phyloP scores from a whole-genome alignment of 352 stramenopile species.

The Pythium angustatum region DNA sequence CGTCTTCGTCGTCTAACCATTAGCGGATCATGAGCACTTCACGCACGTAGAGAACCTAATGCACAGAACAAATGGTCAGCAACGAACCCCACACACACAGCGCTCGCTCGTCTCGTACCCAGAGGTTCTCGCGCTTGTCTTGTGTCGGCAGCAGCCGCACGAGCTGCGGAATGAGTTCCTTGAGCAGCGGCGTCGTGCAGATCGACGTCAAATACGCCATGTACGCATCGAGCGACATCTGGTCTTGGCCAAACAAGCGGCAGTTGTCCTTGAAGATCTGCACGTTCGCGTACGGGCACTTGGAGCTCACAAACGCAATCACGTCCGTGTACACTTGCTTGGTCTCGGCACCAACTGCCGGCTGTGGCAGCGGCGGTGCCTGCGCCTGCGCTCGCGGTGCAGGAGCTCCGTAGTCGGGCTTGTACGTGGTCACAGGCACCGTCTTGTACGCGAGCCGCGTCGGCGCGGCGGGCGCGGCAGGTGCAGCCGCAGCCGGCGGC shows the following conservation, averaged over 20 bases:
- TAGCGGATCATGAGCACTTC: conserved; percentile 50
- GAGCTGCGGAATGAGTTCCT: conserved; percentile 79
- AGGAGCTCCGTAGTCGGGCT: conserved; percentile 21
- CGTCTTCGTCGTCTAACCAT: background rate
- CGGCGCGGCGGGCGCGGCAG: conserved; percentile 1
- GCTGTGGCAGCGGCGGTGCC: conserved; percentile 48
- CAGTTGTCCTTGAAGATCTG: conserved; percentile 90
- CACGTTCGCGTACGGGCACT: conserved; percentile 81
- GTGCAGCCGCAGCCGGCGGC: conserved; percentile 5
- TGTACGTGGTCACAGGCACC: conserved; percentile 34
- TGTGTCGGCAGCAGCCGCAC: conserved; percentile 81
- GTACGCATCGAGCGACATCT: conserved; percentile 83
- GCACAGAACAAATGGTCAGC: too few relatives aligned
- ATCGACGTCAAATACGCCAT: conserved; percentile 84
- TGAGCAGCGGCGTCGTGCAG: conserved; percentile 66
- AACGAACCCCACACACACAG: too few relatives aligned
- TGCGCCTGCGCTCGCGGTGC: conserved; percentile 31
- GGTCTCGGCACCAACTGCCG: conserved; percentile 64
- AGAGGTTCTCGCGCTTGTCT: conserved; percentile 82
- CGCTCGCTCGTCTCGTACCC: too few relatives aligned
- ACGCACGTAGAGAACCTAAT: conserved; percentile 52
- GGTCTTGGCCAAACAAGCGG: conserved; percentile 81
- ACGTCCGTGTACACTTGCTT: conserved; percentile 84
- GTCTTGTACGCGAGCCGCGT: conserved; percentile 25
- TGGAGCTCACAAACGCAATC: conserved; percentile 73